Percentiles rank a stretch among this genome's conserved stretches.
Evolutionary conservation across 2,329 filamentous ascomycete species (phyloP).

Genomic region (Trichoderma atroviride): DNA sequence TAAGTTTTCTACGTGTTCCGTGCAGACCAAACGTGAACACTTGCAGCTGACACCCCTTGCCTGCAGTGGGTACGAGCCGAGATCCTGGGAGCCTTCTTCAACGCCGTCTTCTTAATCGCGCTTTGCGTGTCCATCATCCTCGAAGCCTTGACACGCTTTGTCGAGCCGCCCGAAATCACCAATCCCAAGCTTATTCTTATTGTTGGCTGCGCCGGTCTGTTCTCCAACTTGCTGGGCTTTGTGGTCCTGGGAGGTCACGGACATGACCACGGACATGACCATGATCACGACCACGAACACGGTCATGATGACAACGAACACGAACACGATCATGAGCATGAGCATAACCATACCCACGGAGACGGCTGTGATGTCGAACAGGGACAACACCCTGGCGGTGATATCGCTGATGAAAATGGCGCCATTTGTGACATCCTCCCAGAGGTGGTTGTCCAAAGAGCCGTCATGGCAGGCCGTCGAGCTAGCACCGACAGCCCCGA

Average conservation of each 20-base stretch:
- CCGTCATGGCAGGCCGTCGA: slow-evolving; percentile 36
- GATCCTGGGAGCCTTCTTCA: slow-evolving; percentile 93
- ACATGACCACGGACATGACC: slow-evolving; percentile 71
- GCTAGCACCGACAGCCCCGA: slow-evolving; percentile 39
- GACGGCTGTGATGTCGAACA: slow-evolving; percentile 50
- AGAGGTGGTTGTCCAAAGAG: slow-evolving; percentile 60
- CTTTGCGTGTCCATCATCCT: slow-evolving; percentile 95
- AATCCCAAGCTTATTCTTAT: slow-evolving; percentile 87
- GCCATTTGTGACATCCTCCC: slow-evolving; percentile 65
- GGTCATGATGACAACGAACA: slow-evolving; percentile 45
- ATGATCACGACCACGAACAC: slow-evolving; percentile 52
- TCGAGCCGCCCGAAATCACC: slow-evolving; percentile 84
- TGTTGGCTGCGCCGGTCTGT: slow-evolving; percentile 82
- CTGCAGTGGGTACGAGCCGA: slow-evolving; percentile 91
- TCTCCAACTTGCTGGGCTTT: slow-evolving; percentile 87
- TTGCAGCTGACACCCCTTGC: slow-evolving; percentile 31
- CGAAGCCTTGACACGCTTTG: slow-evolving; percentile 87
- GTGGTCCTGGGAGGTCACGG: slow-evolving; percentile 92
- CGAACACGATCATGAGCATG: slow-evolving; percentile 35
- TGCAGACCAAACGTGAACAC: not conserved
- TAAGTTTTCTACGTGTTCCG: slow-evolving; percentile 49
- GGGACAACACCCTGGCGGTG: slow-evolving; percentile 49
- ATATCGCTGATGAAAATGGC: slow-evolving; percentile 58
- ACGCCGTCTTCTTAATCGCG: slow-evolving; percentile 95
- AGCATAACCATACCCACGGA: slow-evolving; percentile 42